phyloP scores from a whole-genome alignment of 2,329 filamentous ascomycete genomes.

The Alternaria arborescens region DNA sequence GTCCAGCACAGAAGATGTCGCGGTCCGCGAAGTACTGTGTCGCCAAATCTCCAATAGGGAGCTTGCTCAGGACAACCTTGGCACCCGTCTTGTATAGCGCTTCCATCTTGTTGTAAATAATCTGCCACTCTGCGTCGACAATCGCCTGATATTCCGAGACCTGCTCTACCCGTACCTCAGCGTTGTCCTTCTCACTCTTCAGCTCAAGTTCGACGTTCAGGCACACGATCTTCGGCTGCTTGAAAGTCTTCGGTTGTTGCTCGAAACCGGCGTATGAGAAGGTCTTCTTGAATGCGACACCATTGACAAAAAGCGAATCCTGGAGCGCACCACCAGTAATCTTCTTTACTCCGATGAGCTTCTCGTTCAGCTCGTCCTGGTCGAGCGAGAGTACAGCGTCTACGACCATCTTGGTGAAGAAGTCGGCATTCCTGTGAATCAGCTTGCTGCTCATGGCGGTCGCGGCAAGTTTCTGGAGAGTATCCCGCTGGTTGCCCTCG shows the following conservation, averaged over 20 bases:
- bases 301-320: constrained; percentile 95
- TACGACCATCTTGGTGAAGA: constrained; percentile 99
- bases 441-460: constrained; percentile 99
- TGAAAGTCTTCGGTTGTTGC: constrained; percentile 96
- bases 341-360: constrained; percentile 98
- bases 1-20: constrained; percentile 97
- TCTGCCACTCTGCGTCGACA: constrained; percentile 99
- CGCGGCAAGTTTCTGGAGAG: constrained; percentile 84
- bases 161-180: constrained; percentile 96
- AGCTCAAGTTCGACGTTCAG: constrained; percentile 97
- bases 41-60: constrained; percentile 95
- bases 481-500: constrained; percentile 85
- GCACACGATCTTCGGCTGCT: constrained; percentile 94
- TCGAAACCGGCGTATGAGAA: constrained; percentile 99
- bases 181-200: constrained; percentile 99
- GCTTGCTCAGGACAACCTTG: constrained; percentile 95
- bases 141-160: constrained; percentile 99
- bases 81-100: constrained; percentile 91
- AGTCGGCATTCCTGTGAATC: constrained; percentile 94
- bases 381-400: constrained; percentile 95
- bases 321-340: constrained; percentile 95
- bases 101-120: constrained; percentile 99
- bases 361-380: constrained; percentile 97
- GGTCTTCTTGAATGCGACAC: constrained; percentile 99
- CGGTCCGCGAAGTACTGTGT: constrained; percentile 98